Percentiles rank a stretch among this genome's conserved stretches.
These are phyloP conservation scores for Kazachstania sp. DNA, from an alignment of 1,139 yeast species.

Conservation along the genomic window DNA sequence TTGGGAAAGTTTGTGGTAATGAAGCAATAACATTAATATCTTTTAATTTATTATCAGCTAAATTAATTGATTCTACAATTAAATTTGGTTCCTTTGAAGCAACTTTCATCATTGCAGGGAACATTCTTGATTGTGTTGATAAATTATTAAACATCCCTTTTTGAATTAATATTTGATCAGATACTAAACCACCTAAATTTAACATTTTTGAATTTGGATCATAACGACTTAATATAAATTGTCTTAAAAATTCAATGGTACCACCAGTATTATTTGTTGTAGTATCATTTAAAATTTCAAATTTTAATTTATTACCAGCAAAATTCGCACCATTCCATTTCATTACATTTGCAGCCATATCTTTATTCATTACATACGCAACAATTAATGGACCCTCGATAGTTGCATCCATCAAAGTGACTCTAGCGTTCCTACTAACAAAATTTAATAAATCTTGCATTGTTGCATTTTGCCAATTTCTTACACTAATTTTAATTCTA, in stretches of 20 bases:
- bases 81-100: conserved; percentile 41
- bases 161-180: conserved; percentile 52
- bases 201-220: conserved; percentile 56
- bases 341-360: conserved; percentile 51
- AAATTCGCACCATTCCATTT: conserved; percentile 70
- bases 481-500: conserved; percentile 33
- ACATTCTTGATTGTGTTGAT: conserved; percentile 63
- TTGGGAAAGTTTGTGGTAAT: conserved; percentile 67
- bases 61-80: conserved; percentile 64
- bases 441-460: conserved; percentile 61
- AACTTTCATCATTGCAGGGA: conserved; percentile 83
- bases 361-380: conserved; percentile 48
- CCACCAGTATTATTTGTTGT: conserved; percentile 25
- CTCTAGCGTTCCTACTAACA: conserved; percentile 57
- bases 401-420: conserved; percentile 44
- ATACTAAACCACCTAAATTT: conserved; percentile 58
- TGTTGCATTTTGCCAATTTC: conserved; percentile 78
- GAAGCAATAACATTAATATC: conserved; percentile 60
- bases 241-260: conserved; percentile 53
- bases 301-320: conserved; percentile 63
- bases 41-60: conserved; percentile 58
- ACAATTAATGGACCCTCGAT: conserved; percentile 39
- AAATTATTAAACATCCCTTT: conserved; percentile 61
- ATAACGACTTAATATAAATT: conserved; percentile 59
- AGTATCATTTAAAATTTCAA: conserved; percentile 35